Percentiles rank a stretch among this genome's conserved stretches.
phyloP scores from a whole-genome alignment of 306 rosid species.

The Prunus mume region DNA sequence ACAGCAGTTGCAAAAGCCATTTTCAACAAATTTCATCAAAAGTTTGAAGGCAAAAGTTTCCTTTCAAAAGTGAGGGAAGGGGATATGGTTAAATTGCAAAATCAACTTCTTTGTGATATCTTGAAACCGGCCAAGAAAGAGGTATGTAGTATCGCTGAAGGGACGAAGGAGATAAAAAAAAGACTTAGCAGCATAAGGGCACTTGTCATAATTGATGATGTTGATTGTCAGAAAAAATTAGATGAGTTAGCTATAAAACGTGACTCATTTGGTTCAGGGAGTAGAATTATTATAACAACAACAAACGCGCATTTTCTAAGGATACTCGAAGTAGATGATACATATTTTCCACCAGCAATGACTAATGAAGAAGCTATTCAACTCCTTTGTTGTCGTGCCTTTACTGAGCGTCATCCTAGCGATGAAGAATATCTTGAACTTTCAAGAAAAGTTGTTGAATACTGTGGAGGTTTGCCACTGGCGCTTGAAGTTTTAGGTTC shows the following conservation, averaged over 20 bases:
- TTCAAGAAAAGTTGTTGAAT: constrained; percentile 5
- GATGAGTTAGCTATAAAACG: neutral
- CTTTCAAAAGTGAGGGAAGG: constrained; percentile 9
- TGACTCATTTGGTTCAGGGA: constrained; percentile 14
- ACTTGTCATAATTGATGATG: constrained; percentile 19
- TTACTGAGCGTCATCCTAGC: neutral
- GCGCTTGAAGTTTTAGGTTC: constrained; percentile 43
- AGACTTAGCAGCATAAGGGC: neutral
- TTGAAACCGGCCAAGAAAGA: neutral
- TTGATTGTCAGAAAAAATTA: neutral
- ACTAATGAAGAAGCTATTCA: constrained; percentile 11
- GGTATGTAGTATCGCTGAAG: neutral
- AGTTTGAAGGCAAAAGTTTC: constrained; percentile 4
- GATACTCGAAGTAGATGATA: neutral
- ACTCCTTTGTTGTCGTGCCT: constrained; percentile 35
- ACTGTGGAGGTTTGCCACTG: constrained; percentile 38
- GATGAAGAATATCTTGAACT: neutral
- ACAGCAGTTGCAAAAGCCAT: constrained; percentile 21
- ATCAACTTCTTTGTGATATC: constrained; percentile 12
- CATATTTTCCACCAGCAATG: neutral
- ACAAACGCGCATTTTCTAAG: constrained; percentile 5
- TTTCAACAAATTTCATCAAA: constrained; percentile 8
- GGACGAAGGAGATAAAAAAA: neutral
- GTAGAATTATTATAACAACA: constrained; percentile 29
- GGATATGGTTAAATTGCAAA: neutral